Base-by-base conservation (phyloP, 768 basidiomycete species). In the Neoboletus subvelutipes region DNA sequence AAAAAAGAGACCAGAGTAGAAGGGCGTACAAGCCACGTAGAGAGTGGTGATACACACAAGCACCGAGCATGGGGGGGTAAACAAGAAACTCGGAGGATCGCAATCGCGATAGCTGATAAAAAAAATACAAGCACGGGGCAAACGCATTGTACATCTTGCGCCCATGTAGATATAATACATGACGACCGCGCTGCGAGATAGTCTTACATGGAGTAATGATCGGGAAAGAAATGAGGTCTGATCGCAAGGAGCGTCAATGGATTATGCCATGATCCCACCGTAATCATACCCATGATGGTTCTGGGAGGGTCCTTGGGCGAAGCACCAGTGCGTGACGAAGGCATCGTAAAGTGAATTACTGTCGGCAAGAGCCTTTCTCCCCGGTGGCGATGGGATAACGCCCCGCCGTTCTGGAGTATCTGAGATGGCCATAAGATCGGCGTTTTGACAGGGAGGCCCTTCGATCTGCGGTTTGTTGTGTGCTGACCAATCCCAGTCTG, bases 291-390 rank as follows among this genome's bases (percentile, higher is more conserved):
- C 18, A 26, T 49, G 24, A 41, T 58, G 56, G 9, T 45, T 57
- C 54, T 53, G 75, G 52, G 63, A 75, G 66, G 68, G 68, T 51
- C 45, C 77, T 61, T 80, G 77, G 9, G 84, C 84, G 69, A 88
- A 88, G 68, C 86, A 87, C 86, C 86, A 88, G 66, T 85, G 81
- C 53, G 74, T 64, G 49, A 87, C 80, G 57, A 87, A 83, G 24
- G 84, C 83, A 52, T 86, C 79, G 63, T 87, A 87, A 17, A 72
- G 70, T 29, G 73, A 66, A 42, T 75, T 71, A 76, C 54, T 62
- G 41, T 57, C 47, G 8, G 41, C 18, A 13, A 55, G 7, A 11
- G 28, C 41, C 11, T 45, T 52, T 33, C 22, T 17, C 9, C 28
- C 49, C 5, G 41, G 39, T 15, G 59, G 41, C 15, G 45, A 26